Percentiles rank a stretch among this genome's conserved stretches.
Evolutionary conservation across 352 stramenopile genomes (phyloP).

Genomic region (Globisporangium ultimum): DNA sequence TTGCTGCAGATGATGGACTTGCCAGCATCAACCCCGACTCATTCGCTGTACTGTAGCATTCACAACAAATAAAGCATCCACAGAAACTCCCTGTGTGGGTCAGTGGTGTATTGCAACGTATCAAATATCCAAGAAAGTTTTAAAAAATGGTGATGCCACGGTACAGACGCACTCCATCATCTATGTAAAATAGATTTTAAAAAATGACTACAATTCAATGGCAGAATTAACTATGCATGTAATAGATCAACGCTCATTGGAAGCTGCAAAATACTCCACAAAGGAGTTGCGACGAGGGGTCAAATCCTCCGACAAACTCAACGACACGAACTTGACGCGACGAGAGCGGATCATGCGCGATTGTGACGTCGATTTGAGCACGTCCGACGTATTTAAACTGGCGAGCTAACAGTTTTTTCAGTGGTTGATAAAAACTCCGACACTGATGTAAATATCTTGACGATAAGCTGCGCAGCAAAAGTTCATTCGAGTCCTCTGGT

Average conservation of each 20-base stretch:
- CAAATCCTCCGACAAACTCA: slow-evolving; percentile 4
- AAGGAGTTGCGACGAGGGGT: neutral
- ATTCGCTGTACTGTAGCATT: too few species aligned
- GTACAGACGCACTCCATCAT: too few species aligned
- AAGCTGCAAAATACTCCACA: slow-evolving; percentile 5
- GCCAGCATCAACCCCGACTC: too few species aligned
- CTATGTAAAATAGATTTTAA: too few species aligned
- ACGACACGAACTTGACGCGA: neutral
- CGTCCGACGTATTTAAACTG: slow-evolving; percentile 10
- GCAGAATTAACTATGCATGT: neutral
- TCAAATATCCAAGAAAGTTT: too few species aligned
- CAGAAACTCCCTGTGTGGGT: too few species aligned
- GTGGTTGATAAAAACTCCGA: slow-evolving; percentile 22
- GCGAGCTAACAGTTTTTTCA: slow-evolving; percentile 19
- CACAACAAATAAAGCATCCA: too few species aligned
- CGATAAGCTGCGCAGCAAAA: slow-evolving; percentile 7
- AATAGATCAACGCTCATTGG: neutral
- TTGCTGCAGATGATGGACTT: too few species aligned
- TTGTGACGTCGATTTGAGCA: neutral
- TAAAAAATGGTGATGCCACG: too few species aligned
- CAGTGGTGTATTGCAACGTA: too few species aligned
- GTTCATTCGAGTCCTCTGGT: neutral
- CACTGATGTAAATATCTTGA: slow-evolving; percentile 23
- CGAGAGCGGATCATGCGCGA: neutral
- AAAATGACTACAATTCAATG: too few species aligned